Conservation (phyloP, 164 flowering plant species). For the Magnolia sinica region DNA sequence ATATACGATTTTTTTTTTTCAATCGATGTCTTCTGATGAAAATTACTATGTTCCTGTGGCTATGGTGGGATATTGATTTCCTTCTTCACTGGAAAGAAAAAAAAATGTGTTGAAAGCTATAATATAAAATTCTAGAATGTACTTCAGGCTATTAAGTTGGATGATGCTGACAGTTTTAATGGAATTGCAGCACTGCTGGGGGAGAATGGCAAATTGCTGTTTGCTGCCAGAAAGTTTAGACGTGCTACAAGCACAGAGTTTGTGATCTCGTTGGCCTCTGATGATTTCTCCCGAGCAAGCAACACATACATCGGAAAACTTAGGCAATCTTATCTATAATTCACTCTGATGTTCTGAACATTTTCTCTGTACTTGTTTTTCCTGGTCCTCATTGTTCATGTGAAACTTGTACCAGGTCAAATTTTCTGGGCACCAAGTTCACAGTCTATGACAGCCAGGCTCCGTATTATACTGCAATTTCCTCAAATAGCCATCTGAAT, state of each 20-base stretch:
- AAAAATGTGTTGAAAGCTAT: no score
- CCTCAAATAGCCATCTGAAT: slow-evolving; percentile 29
- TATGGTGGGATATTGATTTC: no score
- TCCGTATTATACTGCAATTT: slow-evolving; percentile 29
- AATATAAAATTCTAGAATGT: no score
- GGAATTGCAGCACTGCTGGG: slow-evolving; percentile 25
- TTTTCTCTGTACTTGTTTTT: neutral
- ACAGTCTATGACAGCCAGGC: slow-evolving; percentile 54
- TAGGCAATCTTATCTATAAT: slow-evolving; percentile 36
- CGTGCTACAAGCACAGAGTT: slow-evolving; percentile 59
- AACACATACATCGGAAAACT: slow-evolving; percentile 61
- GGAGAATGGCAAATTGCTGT: slow-evolving; percentile 51
- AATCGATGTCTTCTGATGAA: no score
- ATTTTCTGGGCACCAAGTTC: slow-evolving; percentile 87
- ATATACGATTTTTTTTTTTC: no score
- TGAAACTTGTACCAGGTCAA: slow-evolving; percentile 54
- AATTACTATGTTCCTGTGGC: no score
- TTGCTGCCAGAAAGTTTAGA: slow-evolving; percentile 73
- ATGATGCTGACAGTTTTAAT: slow-evolving; percentile 5
- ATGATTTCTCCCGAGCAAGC: slow-evolving; percentile 68
- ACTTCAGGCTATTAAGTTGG: no score
- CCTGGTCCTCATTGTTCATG: neutral
- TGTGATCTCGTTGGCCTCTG: slow-evolving; percentile 54
- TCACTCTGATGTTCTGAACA: neutral
- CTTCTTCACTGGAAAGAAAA: no score